A percentile compares a stretch with the other conserved stretches of the same genome.
Conservation (phyloP, 2,329 filamentous ascomycete genomes). For the Neoarthrinium moseri region DNA sequence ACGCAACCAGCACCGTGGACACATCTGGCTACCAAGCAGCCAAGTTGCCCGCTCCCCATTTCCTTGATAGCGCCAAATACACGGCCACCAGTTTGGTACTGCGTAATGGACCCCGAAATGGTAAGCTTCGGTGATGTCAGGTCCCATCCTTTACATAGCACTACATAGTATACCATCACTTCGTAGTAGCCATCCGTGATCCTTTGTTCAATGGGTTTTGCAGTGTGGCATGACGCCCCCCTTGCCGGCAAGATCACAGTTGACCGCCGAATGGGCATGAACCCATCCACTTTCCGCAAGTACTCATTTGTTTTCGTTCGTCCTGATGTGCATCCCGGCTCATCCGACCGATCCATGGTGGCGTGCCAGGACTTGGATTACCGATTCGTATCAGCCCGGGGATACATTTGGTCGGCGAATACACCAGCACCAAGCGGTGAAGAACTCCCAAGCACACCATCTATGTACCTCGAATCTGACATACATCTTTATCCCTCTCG, state of each 20-base stretch:
- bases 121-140: too few species aligned
- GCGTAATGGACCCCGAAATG: too few species aligned
- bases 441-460: background rate
- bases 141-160: too few species aligned
- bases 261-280: too few species aligned
- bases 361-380: background rate
- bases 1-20: too few species aligned
- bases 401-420: background rate
- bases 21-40: too few species aligned
- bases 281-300: too few species aligned
- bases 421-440: slow-evolving; percentile 3
- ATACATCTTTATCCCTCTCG: too few species aligned
- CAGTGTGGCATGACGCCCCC: background rate
- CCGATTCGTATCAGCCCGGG: background rate
- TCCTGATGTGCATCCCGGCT: background rate
- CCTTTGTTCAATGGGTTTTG: background rate
- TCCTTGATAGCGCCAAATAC: background rate
- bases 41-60: background rate
- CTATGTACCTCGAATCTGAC: background rate
- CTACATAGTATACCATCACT: background rate
- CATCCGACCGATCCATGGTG: background rate
- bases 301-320: too few species aligned
- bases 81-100: too few species aligned
- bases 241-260: background rate
- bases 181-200: too few species aligned